phyloP scores from a whole-genome alignment of 768 basidiomycete species.

The Tephrocybe sp. region DNA sequence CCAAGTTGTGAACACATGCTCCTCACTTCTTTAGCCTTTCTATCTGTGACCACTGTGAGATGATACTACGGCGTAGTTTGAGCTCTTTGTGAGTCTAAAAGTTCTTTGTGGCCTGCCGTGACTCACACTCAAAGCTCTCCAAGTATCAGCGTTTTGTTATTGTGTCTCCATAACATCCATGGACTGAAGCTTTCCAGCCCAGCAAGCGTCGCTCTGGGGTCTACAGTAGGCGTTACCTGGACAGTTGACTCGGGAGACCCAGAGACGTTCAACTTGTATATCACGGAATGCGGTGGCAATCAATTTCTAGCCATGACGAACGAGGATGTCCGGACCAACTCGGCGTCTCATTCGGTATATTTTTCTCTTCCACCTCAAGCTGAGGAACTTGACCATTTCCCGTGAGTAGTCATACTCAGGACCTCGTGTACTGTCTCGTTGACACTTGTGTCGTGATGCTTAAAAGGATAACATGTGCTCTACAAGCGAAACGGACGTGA shows the following conservation, averaged over 20 bases:
- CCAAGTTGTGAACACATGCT: no score
- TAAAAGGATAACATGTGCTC: neutral
- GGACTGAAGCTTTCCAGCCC: neutral
- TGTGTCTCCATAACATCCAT: neutral
- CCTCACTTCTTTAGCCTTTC: no score
- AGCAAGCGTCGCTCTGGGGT: neutral
- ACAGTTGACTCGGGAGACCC: neutral
- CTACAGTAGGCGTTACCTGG: neutral
- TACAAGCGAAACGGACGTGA: neutral
- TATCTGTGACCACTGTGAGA: no score
- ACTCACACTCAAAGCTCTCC: neutral
- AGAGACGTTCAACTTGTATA: neutral
- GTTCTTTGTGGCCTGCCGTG: neutral
- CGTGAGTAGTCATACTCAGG: neutral
- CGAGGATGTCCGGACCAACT: neutral
- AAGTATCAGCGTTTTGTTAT: neutral
- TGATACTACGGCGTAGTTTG: no score
- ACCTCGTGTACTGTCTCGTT: neutral
- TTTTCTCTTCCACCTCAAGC: neutral
- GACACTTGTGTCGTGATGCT: neutral
- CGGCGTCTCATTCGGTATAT: neutral
- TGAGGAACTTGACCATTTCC: neutral
- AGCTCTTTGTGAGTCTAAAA: no score
- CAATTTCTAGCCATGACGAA: neutral
- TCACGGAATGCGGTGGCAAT: neutral